Evolutionary conservation across 331 rosid genomes (phyloP).

Genomic region (Rhamnella rubrinervis): DNA sequence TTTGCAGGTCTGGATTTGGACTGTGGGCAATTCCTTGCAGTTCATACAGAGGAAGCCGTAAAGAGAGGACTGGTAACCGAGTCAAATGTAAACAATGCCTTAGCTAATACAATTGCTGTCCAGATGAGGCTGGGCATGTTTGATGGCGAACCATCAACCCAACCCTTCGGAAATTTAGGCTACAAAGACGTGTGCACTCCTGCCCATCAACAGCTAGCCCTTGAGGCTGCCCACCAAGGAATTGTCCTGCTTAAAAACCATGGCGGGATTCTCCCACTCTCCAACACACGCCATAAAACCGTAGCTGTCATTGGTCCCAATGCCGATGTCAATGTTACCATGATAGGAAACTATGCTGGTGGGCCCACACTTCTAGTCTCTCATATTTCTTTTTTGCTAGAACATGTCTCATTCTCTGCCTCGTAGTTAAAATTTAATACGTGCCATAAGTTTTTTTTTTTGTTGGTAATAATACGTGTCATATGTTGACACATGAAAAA

Average conservation of each 20-base stretch:
- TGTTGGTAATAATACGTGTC: too few relatives aligned
- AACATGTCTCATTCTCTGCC: too few relatives aligned
- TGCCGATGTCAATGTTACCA: slow-evolving; percentile 71
- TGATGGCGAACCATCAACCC: slow-evolving; percentile 69
- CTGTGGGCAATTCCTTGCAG: slow-evolving; percentile 76
- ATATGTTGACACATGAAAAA: too few relatives aligned
- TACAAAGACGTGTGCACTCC: slow-evolving; percentile 59
- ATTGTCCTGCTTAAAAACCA: slow-evolving; percentile 64
- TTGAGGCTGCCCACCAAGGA: slow-evolving; percentile 82
- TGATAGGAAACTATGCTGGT: slow-evolving; percentile 96
- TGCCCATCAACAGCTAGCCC: slow-evolving; percentile 67
- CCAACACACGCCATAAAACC: slow-evolving; percentile 36
- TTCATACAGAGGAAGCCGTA: slow-evolving; percentile 62
- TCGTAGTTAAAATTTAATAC: too few relatives aligned
- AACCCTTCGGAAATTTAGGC: slow-evolving; percentile 65
- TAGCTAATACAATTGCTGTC: slow-evolving; percentile 57
- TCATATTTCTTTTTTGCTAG: too few relatives aligned
- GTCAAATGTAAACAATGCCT: slow-evolving; percentile 60
- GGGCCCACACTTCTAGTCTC: not conserved
- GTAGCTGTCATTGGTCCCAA: slow-evolving; percentile 90
- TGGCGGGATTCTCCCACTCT: slow-evolving; percentile 47
- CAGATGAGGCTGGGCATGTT: slow-evolving; percentile 97
- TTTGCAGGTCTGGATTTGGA: slow-evolving; percentile 69
- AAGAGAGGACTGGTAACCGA: slow-evolving; percentile 45
- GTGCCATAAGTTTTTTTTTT: too few relatives aligned